These are phyloP conservation scores for Prinsepia uniflora DNA, from an alignment of 306 rosid species.

Conservation along the genomic window DNA sequence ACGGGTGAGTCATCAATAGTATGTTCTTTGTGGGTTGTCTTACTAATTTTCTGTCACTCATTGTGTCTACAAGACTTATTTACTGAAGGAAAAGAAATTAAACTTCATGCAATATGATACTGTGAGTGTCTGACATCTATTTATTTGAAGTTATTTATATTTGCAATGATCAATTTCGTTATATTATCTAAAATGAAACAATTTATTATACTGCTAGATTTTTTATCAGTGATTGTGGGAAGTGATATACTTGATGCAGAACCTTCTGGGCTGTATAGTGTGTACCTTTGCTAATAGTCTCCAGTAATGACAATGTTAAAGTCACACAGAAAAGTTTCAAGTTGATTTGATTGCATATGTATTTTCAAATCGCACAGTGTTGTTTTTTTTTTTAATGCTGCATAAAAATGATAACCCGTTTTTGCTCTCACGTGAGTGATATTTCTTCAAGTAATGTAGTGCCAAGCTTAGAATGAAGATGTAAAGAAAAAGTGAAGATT, in stretches of 20 bases:
- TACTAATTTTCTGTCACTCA: neutral
- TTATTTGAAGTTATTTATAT: slow-evolving; percentile 3
- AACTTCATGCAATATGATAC: neutral
- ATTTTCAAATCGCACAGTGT: neutral
- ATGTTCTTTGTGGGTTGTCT: neutral
- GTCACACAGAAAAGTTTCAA: neutral
- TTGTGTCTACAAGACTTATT: neutral
- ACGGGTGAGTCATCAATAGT: slow-evolving; percentile 49
- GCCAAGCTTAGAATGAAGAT: neutral
- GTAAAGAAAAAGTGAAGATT: neutral
- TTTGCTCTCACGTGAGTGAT: neutral
- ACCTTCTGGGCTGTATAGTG: neutral
- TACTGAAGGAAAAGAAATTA: neutral
- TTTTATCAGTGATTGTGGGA: neutral
- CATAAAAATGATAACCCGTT: neutral
- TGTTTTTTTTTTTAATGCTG: neutral
- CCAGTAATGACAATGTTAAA: neutral
- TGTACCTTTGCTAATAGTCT: neutral
- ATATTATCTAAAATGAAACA: neutral
- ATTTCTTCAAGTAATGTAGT: too few species aligned
- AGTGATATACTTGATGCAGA: neutral
- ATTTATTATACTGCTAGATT: neutral
- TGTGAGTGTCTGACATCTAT: neutral
- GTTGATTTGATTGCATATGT: neutral
- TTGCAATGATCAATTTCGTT: neutral